Conservation (phyloP, 2,329 filamentous ascomycete genomes). For the Fusarium clavum region DNA sequence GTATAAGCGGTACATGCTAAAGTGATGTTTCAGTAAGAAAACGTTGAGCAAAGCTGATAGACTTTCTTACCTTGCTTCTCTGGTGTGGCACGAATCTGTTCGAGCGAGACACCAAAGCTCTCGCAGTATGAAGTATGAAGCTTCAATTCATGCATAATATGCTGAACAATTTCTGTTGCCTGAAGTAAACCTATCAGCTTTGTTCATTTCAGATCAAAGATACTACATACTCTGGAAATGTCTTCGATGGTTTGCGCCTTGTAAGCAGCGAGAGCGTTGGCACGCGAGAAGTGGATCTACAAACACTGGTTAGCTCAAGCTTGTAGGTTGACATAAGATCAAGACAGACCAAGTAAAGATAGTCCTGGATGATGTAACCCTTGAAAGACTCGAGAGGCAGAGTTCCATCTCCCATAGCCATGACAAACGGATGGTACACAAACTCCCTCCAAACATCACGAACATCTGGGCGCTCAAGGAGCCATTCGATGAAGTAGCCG, state of each 20-base stretch:
- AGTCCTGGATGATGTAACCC: conserved; percentile 91
- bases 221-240: conserved; percentile 71
- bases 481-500: conserved; percentile 84
- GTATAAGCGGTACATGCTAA: conserved; percentile 84
- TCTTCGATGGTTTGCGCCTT: conserved; percentile 81
- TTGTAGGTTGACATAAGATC: fast-evolving
- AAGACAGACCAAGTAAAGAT: conserved; percentile 79
- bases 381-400: conserved; percentile 84
- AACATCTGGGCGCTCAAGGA: conserved; percentile 82
- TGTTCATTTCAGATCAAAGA: too few relatives aligned
- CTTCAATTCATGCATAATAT: conserved; percentile 82
- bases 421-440: conserved; percentile 85
- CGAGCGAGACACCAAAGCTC: conserved; percentile 79
- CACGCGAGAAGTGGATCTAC: conserved; percentile 86
- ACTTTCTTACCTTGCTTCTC: conserved; percentile 74
- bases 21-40: neutral
- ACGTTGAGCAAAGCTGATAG: neutral
- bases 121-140: conserved; percentile 87
- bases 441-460: conserved; percentile 78
- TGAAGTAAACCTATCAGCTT: conserved; percentile 23
- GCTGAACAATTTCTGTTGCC: conserved; percentile 71
- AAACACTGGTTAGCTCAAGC: neutral
- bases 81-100: conserved; percentile 77
- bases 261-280: conserved; percentile 86
- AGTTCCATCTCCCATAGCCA: conserved; percentile 78